Conservation (phyloP, 2,329 filamentous ascomycete genomes). For the Microdochium bolleyi region DNA sequence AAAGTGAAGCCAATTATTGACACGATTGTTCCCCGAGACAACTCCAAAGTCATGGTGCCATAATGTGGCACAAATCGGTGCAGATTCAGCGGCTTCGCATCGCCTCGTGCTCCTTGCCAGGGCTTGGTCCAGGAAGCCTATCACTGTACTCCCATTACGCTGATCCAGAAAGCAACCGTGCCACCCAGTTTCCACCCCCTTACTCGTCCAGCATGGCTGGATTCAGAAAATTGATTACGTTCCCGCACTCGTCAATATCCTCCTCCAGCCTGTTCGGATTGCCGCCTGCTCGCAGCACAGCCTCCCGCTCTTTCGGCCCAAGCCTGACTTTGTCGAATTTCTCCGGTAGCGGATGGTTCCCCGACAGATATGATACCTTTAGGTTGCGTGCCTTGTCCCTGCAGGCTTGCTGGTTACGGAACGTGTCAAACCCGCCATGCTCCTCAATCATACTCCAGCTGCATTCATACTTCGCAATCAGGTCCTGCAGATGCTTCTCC, state of each 20-base stretch:
- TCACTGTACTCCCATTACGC: too few relatives aligned
- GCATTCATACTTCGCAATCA: slow-evolving; percentile 28
- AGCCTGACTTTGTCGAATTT: slow-evolving; percentile 43
- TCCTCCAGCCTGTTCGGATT: slow-evolving; percentile 40
- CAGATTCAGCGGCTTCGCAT: too few relatives aligned
- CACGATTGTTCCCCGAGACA: too few relatives aligned
- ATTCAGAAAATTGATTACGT: slow-evolving; percentile 26
- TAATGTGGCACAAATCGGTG: too few relatives aligned
- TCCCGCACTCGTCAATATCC: slow-evolving; percentile 32
- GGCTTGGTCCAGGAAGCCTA: too few relatives aligned
- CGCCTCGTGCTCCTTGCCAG: too few relatives aligned
- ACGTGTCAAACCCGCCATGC: slow-evolving; percentile 28
- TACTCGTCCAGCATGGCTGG: not conserved
- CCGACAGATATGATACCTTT: slow-evolving; percentile 42
- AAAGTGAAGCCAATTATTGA: too few relatives aligned
- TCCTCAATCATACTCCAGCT: slow-evolving; percentile 30
- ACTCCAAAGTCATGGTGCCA: too few relatives aligned
- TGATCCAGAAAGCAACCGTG: too few relatives aligned
- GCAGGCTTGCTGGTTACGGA: slow-evolving; percentile 45
- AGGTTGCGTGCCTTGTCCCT: slow-evolving; percentile 51
- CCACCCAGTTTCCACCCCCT: too few relatives aligned
- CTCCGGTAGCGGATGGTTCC: slow-evolving; percentile 33
- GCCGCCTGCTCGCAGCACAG: slow-evolving; percentile 30
- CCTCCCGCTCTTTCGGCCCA: slow-evolving; percentile 38
- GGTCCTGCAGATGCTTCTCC: slow-evolving; percentile 28